Evolutionary conservation across 768 basidiomycete species (phyloP).

Genomic region (Piloderma croceum): DNA sequence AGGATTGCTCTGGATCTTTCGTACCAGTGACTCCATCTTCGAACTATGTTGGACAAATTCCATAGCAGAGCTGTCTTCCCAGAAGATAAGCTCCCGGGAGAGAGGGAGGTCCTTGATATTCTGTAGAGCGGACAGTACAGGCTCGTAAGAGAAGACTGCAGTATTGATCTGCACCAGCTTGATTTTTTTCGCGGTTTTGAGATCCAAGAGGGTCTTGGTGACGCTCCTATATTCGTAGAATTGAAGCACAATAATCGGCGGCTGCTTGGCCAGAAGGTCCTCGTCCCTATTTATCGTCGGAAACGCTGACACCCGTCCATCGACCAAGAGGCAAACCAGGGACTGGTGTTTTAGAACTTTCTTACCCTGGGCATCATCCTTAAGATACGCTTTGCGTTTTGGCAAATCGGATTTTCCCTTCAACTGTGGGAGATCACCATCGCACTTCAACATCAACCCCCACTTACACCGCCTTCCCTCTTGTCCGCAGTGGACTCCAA

Average conservation of each 20-base stretch:
- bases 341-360: slow-evolving; percentile 32
- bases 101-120: no score
- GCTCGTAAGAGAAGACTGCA: slow-evolving; percentile 36
- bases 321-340: slow-evolving; percentile 29
- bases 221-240: slow-evolving; percentile 24
- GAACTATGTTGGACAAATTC: slow-evolving; percentile 9
- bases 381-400: slow-evolving; percentile 24
- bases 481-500: slow-evolving; percentile 19
- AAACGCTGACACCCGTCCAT: slow-evolving; percentile 27
- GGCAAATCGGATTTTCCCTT: slow-evolving; percentile 14
- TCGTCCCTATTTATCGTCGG: slow-evolving; percentile 31
- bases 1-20: slow-evolving; percentile 15
- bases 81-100: slow-evolving; percentile 29
- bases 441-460: no score
- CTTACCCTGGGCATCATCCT: slow-evolving; percentile 24
- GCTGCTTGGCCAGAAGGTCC: slow-evolving; percentile 26
- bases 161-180: slow-evolving; percentile 34
- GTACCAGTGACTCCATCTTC: slow-evolving; percentile 19
- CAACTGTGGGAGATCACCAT: slow-evolving; percentile 18
- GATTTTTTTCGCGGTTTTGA: slow-evolving; percentile 21
- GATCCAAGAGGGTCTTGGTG: slow-evolving; percentile 19
- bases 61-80: slow-evolving; percentile 20
- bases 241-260: slow-evolving; percentile 30
- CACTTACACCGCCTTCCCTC: slow-evolving; percentile 15
- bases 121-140: slow-evolving; percentile 34